These are phyloP conservation scores for Hydnomerulius pinastri DNA, from an alignment of 768 basidiomycete species.

Conservation along the genomic window DNA sequence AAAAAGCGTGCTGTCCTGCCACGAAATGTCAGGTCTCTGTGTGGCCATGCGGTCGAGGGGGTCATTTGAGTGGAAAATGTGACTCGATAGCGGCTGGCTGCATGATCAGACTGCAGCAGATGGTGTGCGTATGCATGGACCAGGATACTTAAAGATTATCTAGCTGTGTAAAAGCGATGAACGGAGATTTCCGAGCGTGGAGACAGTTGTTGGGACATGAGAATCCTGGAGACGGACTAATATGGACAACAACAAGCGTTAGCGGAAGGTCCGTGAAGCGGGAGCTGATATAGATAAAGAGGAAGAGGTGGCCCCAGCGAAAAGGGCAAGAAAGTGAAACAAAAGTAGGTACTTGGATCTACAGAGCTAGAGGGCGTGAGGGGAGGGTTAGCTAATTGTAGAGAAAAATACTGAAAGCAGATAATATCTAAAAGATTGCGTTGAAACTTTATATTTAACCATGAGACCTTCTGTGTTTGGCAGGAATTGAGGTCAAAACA, in stretches of 20 bases:
- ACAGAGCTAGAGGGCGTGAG: neutral
- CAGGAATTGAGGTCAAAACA: slow-evolving; percentile 19
- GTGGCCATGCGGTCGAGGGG: too few species aligned
- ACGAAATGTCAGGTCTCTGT: too few species aligned
- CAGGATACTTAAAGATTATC: neutral
- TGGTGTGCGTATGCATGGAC: neutral
- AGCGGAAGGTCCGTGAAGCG: neutral
- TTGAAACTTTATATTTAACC: slow-evolving; percentile 6
- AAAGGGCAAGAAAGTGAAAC: neutral
- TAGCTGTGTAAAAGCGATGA: slow-evolving; percentile 4
- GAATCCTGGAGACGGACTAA: neutral
- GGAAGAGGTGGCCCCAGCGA: neutral
- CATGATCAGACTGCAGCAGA: neutral
- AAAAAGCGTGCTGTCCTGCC: too few species aligned
- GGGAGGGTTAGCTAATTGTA: neutral
- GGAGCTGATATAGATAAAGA: neutral
- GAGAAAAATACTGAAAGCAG: neutral
- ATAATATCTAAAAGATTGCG: neutral
- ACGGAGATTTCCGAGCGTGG: slow-evolving; percentile 18
- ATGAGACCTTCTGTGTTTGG: slow-evolving; percentile 6
- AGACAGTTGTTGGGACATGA: slow-evolving; percentile 4
- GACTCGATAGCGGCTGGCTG: neutral
- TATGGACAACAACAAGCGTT: neutral
- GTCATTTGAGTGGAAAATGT: too few species aligned
- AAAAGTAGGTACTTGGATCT: neutral